A percentile compares a stretch with the other conserved stretches of the same genome.
Conservation (phyloP, 1,284 basidiomycete genomes). For the Chalciporus sp. region DNA sequence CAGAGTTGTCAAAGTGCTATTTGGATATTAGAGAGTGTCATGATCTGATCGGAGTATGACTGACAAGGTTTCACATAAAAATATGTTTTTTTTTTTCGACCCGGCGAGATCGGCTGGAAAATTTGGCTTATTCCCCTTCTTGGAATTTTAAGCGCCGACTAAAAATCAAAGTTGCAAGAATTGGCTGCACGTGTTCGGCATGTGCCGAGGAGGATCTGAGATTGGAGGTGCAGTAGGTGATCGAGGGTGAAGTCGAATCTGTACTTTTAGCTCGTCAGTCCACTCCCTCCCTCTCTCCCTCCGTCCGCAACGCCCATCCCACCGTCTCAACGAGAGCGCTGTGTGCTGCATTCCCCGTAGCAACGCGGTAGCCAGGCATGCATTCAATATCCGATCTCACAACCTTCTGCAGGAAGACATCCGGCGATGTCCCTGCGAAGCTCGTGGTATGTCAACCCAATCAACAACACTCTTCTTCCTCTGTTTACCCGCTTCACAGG, state of each 20-base stretch:
- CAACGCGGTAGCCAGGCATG: slow-evolving; percentile 37
- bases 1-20: too few relatives aligned
- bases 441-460: slow-evolving; percentile 68
- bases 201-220: slow-evolving; percentile 34
- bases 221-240: slow-evolving; percentile 19
- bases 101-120: too few relatives aligned
- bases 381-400: slow-evolving; percentile 88
- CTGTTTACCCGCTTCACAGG: slow-evolving; percentile 43
- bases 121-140: neutral
- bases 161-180: slow-evolving; percentile 10
- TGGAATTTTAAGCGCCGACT: slow-evolving; percentile 14
- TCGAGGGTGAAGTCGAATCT: slow-evolving; percentile 17
- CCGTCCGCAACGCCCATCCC: slow-evolving; percentile 9
- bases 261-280: slow-evolving; percentile 24
- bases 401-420: slow-evolving; percentile 80
- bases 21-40: too few relatives aligned
- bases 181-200: slow-evolving; percentile 32
- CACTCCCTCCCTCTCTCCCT: neutral
- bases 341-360: neutral
- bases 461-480: neutral
- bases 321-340: neutral
- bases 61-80: too few relatives aligned
- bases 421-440: slow-evolving; percentile 85
- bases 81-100: too few relatives aligned
- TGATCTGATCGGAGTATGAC: too few relatives aligned